A percentile compares a stretch with the other conserved stretches of the same genome.
These are phyloP conservation scores for Cryptococcus hybrid DNA, from an alignment of 1,284 basidiomycete genomes.

Conservation along the genomic window DNA sequence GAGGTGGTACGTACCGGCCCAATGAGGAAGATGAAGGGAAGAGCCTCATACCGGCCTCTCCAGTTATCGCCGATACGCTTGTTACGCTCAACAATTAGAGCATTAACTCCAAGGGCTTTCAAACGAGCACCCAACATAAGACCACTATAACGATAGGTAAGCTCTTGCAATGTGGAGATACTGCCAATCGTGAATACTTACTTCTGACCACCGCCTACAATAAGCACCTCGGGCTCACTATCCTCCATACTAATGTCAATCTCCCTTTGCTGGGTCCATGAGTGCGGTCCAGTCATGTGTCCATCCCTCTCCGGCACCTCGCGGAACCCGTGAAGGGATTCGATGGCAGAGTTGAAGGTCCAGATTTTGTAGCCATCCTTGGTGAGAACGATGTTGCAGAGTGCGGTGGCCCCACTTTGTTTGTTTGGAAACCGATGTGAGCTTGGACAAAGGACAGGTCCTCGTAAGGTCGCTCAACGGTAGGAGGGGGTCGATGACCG, in stretches of 20 bases:
- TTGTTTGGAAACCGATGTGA: constrained; percentile 58
- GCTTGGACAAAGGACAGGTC: constrained; percentile 60
- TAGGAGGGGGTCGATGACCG: constrained; percentile 48
- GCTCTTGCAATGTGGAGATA: neutral
- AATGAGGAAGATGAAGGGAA: constrained; percentile 63
- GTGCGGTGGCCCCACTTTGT: constrained; percentile 54
- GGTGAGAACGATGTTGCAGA: constrained; percentile 56
- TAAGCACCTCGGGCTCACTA: constrained; percentile 53
- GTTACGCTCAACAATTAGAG: constrained; percentile 49
- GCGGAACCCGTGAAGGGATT: constrained; percentile 56
- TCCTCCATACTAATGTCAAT: constrained; percentile 35
- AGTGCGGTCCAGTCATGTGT: constrained; percentile 18
- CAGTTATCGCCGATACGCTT: constrained; percentile 49
- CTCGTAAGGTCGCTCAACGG: constrained; percentile 53
- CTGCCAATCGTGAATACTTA: constrained; percentile 8
- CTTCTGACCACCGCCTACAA: constrained; percentile 50
- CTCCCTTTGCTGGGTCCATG: constrained; percentile 17
- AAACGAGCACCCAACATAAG: constrained; percentile 49
- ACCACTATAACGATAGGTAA: constrained; percentile 23
- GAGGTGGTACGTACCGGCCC: constrained; percentile 10
- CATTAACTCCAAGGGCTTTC: constrained; percentile 46
- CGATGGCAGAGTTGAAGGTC: constrained; percentile 58
- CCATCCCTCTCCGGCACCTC: constrained; percentile 28
- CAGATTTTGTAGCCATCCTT: constrained; percentile 58
- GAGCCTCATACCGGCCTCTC: constrained; percentile 57